phyloP scores from a whole-genome alignment of 2,329 filamentous ascomycete species.

The Aspergillus uvarum region DNA sequence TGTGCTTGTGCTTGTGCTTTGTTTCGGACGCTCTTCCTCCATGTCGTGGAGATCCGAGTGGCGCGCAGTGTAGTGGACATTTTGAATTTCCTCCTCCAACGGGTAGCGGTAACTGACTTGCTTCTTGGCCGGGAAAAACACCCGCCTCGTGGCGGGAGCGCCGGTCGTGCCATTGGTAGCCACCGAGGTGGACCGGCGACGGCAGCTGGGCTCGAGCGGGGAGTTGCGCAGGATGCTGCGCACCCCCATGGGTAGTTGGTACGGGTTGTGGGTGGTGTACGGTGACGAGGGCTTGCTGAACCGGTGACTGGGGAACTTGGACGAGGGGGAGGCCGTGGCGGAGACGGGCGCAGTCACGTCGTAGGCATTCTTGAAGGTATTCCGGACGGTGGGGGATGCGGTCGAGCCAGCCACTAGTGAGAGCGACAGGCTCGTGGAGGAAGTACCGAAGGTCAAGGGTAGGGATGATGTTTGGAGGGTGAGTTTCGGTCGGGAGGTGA shows the following conservation, averaged over 20 bases:
- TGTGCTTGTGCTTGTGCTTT: slow-evolving; percentile 18
- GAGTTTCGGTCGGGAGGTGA: slow-evolving; percentile 55
- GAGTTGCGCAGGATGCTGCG: slow-evolving; percentile 51
- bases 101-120: slow-evolving; percentile 57
- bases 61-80: slow-evolving; percentile 53
- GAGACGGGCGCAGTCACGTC: slow-evolving; percentile 44
- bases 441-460: slow-evolving; percentile 54
- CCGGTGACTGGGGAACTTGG: slow-evolving; percentile 27
- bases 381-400: slow-evolving; percentile 59
- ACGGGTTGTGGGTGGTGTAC: slow-evolving; percentile 32
- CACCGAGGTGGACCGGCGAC: slow-evolving; percentile 43
- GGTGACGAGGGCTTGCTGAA: slow-evolving; percentile 33
- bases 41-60: slow-evolving; percentile 53
- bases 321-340: slow-evolving; percentile 39
- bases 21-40: slow-evolving; percentile 21
- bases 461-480: slow-evolving; percentile 58
- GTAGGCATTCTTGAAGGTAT: slow-evolving; percentile 63
- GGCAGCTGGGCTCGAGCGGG: slow-evolving; percentile 37
- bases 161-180: slow-evolving; percentile 33
- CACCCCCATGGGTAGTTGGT: slow-evolving; percentile 46
- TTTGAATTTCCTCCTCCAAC: slow-evolving; percentile 60
- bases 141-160: slow-evolving; percentile 34
- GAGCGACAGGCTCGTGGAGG: slow-evolving; percentile 53
- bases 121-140: slow-evolving; percentile 57
- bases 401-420: slow-evolving; percentile 49